Conservation (phyloP, 2,329 filamentous ascomycete genomes). For the Aurifilum marmelostoma region DNA sequence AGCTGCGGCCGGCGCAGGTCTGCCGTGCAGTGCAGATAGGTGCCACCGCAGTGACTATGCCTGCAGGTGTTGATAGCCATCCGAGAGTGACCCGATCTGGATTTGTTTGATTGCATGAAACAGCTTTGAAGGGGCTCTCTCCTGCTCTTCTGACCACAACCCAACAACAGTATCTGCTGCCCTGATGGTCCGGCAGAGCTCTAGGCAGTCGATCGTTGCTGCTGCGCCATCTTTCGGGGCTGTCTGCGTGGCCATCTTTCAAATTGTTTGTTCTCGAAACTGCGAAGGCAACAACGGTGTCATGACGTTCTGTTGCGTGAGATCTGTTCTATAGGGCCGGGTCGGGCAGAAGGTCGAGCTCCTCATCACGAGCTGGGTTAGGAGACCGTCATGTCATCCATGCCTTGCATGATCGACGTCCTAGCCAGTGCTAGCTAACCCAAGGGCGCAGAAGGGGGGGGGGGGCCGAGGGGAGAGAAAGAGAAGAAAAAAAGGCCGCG, state of each 20-base stretch:
- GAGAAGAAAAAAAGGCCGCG: background rate
- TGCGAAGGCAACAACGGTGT: slow-evolving; percentile 10
- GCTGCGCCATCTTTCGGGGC: background rate
- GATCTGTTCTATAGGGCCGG: background rate
- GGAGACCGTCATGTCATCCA: slow-evolving; percentile 2
- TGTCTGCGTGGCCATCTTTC: background rate
- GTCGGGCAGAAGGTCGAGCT: background rate
- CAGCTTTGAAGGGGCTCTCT: background rate
- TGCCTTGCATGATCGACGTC: slow-evolving; percentile 16
- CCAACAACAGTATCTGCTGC: background rate
- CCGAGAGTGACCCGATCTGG: background rate
- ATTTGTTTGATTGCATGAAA: slow-evolving; percentile 3
- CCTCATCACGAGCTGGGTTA: background rate
- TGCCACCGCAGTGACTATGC: background rate
- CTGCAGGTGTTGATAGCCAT: background rate
- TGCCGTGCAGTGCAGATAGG: background rate
- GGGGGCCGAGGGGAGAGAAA: background rate
- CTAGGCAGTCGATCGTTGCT: background rate
- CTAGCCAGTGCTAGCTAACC: slow-evolving; percentile 13
- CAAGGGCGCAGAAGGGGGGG: background rate
- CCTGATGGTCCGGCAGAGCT: background rate
- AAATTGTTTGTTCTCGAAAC: slow-evolving; percentile 8
- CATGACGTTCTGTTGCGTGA: background rate
- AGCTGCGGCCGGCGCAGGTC: slow-evolving; percentile 1
- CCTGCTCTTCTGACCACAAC: background rate